Evolutionary conservation across 768 basidiomycete genomes (phyloP).

Genomic region (Gymnopilus dilepis): DNA sequence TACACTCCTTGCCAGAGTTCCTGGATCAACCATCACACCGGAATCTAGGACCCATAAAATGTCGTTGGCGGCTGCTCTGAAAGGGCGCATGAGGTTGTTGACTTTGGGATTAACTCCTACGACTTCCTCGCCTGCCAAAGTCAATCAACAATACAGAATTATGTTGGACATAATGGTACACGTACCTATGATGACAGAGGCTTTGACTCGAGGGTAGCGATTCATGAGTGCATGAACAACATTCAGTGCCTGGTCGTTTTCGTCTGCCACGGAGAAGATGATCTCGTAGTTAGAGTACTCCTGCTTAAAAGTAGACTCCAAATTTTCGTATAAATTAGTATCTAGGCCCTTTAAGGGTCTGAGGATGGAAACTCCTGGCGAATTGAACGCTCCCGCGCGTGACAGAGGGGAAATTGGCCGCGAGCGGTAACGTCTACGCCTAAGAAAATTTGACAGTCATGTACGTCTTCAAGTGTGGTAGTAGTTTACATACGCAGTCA

Average conservation of each 20-base stretch:
- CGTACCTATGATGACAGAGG: constrained; percentile 77
- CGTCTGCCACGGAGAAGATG: constrained; percentile 88
- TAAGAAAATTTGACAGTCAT: constrained; percentile 32
- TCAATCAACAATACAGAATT: constrained; percentile 1
- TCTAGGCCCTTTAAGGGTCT: constrained; percentile 96
- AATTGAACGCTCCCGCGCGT: constrained; percentile 47
- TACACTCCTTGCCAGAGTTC: constrained; percentile 85
- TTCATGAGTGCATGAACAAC: constrained; percentile 79
- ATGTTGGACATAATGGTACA: constrained; percentile 1
- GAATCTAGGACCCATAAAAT: constrained; percentile 98
- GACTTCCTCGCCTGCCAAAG: constrained; percentile 67
- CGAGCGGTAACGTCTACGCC: constrained; percentile 76
- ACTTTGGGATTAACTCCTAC: constrained; percentile 97
- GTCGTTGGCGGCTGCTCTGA: constrained; percentile 80
- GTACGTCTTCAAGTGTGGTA: neutral
- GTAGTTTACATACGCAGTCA: constrained; percentile 55
- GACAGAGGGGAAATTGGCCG: constrained; percentile 67
- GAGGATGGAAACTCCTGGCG: constrained; percentile 92
- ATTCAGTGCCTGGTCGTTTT: constrained; percentile 84
- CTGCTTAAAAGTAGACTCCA: constrained; percentile 91
- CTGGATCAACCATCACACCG: constrained; percentile 80
- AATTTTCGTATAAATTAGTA: constrained; percentile 93
- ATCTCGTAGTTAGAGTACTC: constrained; percentile 94
- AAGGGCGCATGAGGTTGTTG: constrained; percentile 91
- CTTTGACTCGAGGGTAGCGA: constrained; percentile 79